Base-by-base conservation (phyloP, 1,139 yeast genomes). In the Blastobotrys apis region DNA sequence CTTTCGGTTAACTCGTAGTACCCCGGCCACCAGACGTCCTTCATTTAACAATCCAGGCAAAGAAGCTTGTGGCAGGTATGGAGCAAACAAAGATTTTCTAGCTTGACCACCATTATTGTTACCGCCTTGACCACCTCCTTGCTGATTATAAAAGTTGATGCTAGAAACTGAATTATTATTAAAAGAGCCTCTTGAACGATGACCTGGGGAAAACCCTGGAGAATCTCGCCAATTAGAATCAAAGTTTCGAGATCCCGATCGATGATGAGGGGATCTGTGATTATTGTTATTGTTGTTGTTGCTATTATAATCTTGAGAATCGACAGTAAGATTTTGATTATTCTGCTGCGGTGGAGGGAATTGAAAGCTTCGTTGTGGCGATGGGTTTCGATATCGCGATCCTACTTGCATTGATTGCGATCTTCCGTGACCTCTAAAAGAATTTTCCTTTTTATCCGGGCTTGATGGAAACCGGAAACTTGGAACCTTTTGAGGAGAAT, bases 81-180 rank as follows among this genome's bases (percentile, higher is more conserved):
- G 98, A 23, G 97, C 95, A 68, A 92, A 92, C 45, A 92, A 74
- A 0, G 96, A 85, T 61, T 90, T 92, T 56, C 98, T 78, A 51
- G 70, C 73, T 16, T 57, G 56, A 16, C 73, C 72, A 30, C 53
- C 54, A 49, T 64, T 29, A 29, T 29, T 29, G 32, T 29, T 29
- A 12, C 26, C 26, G n/a, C n/a, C n/a, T n/a, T n/a, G n/a, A 23
- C 26, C 26, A 23, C 26, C 26, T 12, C 39, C 66, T 62, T 67
- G 42, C 63, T 53, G 47, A 61, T 59, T 34, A 27, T 55, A 52
- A 45, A 60, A 64, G 36, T 55, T 58, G 36, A 61, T 63, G 36
- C 92, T 82, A 1, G 88, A 81, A 31, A 81, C 73, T 0, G 88
- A 79, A 23, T 78, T 80, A 17, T 20, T 16, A 44, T 76, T 81